Percentiles rank a stretch among this genome's conserved stretches.
These are phyloP conservation scores for Russula sp. DNA, from an alignment of 768 basidiomycete species.

Conservation along the genomic window DNA sequence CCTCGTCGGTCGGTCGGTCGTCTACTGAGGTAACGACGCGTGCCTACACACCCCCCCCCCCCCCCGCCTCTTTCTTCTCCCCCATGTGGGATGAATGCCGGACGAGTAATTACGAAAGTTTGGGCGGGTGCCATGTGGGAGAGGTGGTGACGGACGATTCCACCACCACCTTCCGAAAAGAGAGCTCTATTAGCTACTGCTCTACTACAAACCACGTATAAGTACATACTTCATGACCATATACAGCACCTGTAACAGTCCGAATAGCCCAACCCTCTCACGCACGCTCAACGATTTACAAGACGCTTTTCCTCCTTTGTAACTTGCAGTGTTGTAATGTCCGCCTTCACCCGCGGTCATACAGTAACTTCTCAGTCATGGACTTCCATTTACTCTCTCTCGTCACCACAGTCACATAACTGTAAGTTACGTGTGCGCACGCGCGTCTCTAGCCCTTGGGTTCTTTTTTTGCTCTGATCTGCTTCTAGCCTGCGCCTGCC, in stretches of 20 bases:
- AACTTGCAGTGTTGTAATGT: not conserved
- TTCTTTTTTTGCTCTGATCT: not conserved
- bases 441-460: not conserved
- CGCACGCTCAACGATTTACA: not conserved
- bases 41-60: too few species aligned
- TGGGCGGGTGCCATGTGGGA: too few species aligned
- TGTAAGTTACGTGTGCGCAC: not conserved
- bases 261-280: not conserved
- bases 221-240: too few species aligned
- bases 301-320: not conserved
- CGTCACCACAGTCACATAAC: too few species aligned
- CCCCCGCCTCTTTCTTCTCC: too few species aligned
- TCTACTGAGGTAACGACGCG: too few species aligned
- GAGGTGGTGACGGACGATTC: too few species aligned
- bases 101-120: too few species aligned
- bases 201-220: too few species aligned
- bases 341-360: not conserved
- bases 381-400: too few species aligned
- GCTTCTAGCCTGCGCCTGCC: not conserved
- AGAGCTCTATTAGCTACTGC: not conserved
- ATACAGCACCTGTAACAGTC: not conserved
- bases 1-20: too few species aligned
- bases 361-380: too few species aligned
- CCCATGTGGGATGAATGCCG: not conserved
- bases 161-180: not conserved